phyloP scores from a whole-genome alignment of 140 eudicot genomes.

The Senecio squalidus region DNA sequence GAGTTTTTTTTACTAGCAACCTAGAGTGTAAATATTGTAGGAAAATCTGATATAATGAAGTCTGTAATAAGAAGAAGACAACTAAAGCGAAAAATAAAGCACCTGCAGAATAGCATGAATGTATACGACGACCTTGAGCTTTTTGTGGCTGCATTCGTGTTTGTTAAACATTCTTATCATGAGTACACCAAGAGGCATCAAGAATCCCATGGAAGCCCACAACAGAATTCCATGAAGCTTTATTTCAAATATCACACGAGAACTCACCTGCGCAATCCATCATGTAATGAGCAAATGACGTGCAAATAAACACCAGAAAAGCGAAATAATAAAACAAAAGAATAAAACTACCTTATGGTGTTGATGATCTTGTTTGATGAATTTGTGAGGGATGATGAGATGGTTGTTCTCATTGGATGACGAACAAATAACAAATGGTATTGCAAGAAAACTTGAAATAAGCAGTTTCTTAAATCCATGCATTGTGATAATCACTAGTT shows the following conservation, averaged over 20 bases:
- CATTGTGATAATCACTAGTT: conserved; percentile 10
- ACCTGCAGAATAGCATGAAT: conserved; percentile 65
- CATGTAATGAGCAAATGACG: background rate
- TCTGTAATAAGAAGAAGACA: background rate
- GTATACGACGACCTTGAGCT: conserved; percentile 43
- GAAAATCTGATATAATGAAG: background rate
- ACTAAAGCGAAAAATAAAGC: background rate
- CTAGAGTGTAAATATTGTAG: conserved; percentile 1
- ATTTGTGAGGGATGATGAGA: conserved; percentile 24
- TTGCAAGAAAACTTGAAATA: conserved; percentile 13
- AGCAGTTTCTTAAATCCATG: conserved; percentile 3
- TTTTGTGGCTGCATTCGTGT: conserved; percentile 45
- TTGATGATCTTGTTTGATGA: conserved; percentile 27
- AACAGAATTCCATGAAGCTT: conserved; percentile 57
- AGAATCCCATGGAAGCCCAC: conserved; percentile 84
- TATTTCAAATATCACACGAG: conserved; percentile 36
- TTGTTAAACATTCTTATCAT: conserved; percentile 41
- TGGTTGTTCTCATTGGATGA: conserved; percentile 25
- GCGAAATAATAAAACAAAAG: background rate
- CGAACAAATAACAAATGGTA: conserved; percentile 29
- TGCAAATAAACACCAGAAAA: background rate
- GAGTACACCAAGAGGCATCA: conserved; percentile 63
- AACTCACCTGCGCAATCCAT: conserved; percentile 34
- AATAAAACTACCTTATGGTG: conserved; percentile 24
- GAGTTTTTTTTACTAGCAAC: too few relatives aligned